Evolutionary conservation across 2,329 filamentous ascomycete genomes (phyloP).

Genomic region (Rhynchosporium graminicola): DNA sequence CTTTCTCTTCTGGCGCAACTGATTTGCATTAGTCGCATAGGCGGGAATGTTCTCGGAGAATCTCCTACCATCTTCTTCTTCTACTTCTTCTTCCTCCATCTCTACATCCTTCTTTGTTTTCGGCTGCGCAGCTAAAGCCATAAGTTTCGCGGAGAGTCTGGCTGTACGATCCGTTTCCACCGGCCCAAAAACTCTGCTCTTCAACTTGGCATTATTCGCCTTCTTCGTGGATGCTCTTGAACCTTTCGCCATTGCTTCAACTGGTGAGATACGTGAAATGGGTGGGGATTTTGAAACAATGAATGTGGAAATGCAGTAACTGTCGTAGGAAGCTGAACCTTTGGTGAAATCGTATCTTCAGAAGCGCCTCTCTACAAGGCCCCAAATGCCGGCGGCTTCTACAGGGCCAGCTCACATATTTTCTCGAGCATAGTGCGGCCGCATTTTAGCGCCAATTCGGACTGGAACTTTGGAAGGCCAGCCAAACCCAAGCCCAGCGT

Average conservation of each 20-base stretch:
- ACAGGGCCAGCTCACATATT: neutral
- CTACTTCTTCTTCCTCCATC: constrained; percentile 46
- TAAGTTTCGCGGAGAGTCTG: constrained; percentile 81
- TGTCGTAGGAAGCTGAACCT: too few relatives aligned
- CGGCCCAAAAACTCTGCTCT: constrained; percentile 80
- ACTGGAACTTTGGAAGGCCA: too few relatives aligned
- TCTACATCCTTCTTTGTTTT: constrained; percentile 57
- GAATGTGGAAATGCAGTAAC: neutral
- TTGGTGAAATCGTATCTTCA: neutral
- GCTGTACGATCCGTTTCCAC: constrained; percentile 76
- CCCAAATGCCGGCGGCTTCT: neutral
- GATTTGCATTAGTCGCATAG: constrained; percentile 12
- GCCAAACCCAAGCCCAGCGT: neutral
- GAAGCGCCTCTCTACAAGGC: neutral
- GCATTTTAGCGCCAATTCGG: constrained; percentile 9
- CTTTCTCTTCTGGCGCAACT: constrained; percentile 27
- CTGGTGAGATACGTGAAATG: neutral
- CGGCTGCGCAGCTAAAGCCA: constrained; percentile 76
- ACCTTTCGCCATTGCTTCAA: constrained; percentile 78
- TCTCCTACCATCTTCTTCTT: constrained; percentile 41
- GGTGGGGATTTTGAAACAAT: neutral
- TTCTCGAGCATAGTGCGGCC: constrained; percentile 8
- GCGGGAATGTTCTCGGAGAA: neutral
- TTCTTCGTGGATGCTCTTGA: constrained; percentile 78
- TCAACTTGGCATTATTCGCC: constrained; percentile 79